Evolutionary conservation across 805 yeast genomes (phyloP).

Genomic region (Helenozyma baotianmanensis): DNA sequence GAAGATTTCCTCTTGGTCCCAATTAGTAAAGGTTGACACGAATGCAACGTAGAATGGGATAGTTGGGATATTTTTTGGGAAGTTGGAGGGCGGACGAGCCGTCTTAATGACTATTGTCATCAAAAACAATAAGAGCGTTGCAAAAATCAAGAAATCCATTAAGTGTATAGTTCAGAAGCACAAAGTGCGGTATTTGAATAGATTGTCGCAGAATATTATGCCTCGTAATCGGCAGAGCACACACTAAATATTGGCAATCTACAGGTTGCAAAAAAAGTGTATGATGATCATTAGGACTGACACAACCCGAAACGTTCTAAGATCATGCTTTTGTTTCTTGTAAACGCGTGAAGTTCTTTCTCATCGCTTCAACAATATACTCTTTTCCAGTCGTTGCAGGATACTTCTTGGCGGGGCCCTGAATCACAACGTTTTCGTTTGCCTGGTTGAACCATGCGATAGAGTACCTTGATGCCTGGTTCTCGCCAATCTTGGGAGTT

Average conservation of each 20-base stretch:
- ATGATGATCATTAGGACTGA: too few species aligned
- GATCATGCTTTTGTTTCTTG: constrained; percentile 1
- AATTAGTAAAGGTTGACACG: constrained; percentile 36
- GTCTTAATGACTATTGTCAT: too few species aligned
- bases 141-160: too few species aligned
- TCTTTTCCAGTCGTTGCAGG: constrained; percentile 23
- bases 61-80: constrained; percentile 53
- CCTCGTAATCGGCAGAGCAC: too few species aligned
- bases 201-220: too few species aligned
- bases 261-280: too few species aligned
- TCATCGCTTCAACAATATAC: constrained; percentile 31
- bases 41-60: constrained; percentile 58
- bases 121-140: too few species aligned
- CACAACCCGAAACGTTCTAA: too few species aligned
- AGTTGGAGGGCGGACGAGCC: constrained; percentile 50
- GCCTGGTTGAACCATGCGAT: constrained; percentile 35
- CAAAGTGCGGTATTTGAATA: too few species aligned
- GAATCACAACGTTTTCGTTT: constrained; percentile 20
- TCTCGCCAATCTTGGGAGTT: constrained; percentile 22
- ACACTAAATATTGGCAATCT: too few species aligned
- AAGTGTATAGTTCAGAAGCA: too few species aligned
- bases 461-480: constrained; percentile 25
- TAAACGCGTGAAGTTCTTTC: constrained; percentile 19
- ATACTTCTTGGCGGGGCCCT: constrained; percentile 14
- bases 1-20: constrained; percentile 49